Evolutionary conservation across 2,329 filamentous ascomycete species (phyloP).

Genomic region (Scorias spongiosa): DNA sequence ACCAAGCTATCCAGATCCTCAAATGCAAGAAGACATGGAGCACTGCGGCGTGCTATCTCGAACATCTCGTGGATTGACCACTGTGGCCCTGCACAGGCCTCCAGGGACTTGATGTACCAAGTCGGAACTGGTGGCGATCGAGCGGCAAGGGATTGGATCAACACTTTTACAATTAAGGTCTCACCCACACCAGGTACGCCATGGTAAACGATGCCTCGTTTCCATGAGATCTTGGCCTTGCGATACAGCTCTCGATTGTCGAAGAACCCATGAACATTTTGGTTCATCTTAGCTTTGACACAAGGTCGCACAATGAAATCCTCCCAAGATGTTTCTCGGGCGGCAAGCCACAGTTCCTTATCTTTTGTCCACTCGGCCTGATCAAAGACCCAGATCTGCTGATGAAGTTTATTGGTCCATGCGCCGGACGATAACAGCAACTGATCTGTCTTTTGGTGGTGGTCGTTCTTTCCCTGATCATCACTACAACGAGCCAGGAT

Average conservation of each 20-base stretch:
- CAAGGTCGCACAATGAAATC: conserved; percentile 47
- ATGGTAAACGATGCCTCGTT: conserved; percentile 51
- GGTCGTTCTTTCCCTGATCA: too few relatives aligned
- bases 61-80: conserved; percentile 32
- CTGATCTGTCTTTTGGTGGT: too few relatives aligned
- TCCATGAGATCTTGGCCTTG: conserved; percentile 50
- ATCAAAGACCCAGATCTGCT: conserved; percentile 51
- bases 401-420: conserved; percentile 41
- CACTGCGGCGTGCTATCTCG: conserved; percentile 20
- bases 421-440: conserved; percentile 27
- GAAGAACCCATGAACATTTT: conserved; percentile 50
- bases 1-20: conserved; percentile 28
- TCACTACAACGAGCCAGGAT: too few relatives aligned
- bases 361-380: conserved; percentile 45
- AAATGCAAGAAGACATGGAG: conserved; percentile 26
- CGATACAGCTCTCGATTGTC: conserved; percentile 40
- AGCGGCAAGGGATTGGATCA: conserved; percentile 45
- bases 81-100: conserved; percentile 33
- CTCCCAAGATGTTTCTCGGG: conserved; percentile 42
- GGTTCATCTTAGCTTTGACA: conserved; percentile 48
- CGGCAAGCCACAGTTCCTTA: conserved; percentile 39
- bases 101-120: conserved; percentile 41
- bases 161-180: conserved; percentile 53
- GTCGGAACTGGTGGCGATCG: conserved; percentile 38
- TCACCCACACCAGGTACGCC: conserved; percentile 51